Base-by-base conservation (phyloP, 768 basidiomycete species). In the Boletus tylopilopsis region DNA sequence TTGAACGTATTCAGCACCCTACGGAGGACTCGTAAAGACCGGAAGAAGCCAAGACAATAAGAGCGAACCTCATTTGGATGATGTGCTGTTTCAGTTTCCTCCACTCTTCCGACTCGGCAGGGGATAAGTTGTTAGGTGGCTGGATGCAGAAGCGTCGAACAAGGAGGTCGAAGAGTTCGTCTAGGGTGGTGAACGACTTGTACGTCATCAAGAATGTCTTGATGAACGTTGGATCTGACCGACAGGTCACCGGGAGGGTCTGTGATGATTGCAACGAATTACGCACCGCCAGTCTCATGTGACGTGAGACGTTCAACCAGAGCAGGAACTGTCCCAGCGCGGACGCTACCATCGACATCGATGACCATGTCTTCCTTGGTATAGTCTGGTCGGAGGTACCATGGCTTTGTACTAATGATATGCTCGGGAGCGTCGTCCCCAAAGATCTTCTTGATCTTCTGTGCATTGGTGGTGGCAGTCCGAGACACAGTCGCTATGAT, bases 141-240 rank as follows among this genome's bases (percentile, higher is more conserved):
- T 80, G 75, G 23, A 94, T 85, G 58, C 78, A 76, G 70, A 93
- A 98, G 16, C 95, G 83, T 37, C 79, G 75, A 7, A 88, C 78
- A 18, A 98, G 82, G 16, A 87, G 75, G 50, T 92, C 84, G 47
- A 95, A 85, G 9, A 98, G 72, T 41, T 92, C 85, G 48, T 89
- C 80, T 38, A 89, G 73, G 6, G 84, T 85, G 15, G 90, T 90
- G 68, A 98, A 97, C 1, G 92, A 94, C 62, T 94, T 91, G 76
- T 91, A 96, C 1, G 95, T 96, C 81, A 96, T 86, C 56, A 98
- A 70, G 78, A 98, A 98, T 1, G 94, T 85, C 64, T 86, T 85
- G 66, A 78, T 88, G 70, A 87, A 95, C 7, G 80, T 79, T 1
- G 84, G 78, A 67, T 96, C 88, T 87, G 43, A 33, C 58, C 50